Percentiles rank a stretch among this genome's conserved stretches.
These are phyloP conservation scores for Maudiozyma humilis DNA, from an alignment of 1,139 yeast genomes.

Conservation along the genomic window DNA sequence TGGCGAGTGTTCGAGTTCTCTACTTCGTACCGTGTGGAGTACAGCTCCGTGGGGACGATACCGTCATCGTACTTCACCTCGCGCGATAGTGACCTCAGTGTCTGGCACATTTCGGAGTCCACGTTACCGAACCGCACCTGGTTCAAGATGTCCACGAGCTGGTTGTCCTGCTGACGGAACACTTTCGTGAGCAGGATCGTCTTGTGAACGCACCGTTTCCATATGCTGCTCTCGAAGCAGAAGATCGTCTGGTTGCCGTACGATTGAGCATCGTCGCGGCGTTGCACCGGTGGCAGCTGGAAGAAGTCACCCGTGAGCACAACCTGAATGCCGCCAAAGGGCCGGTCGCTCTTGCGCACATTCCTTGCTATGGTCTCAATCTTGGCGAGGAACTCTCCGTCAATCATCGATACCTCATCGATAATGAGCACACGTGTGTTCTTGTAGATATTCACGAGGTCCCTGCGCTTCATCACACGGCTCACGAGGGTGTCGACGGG, in stretches of 20 bases:
- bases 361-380: constrained; percentile 52
- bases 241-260: constrained; percentile 34
- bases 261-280: constrained; percentile 15
- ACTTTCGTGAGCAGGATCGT: constrained; percentile 56
- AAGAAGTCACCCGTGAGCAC: constrained; percentile 77
- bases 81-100: constrained; percentile 45
- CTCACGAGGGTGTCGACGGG: constrained; percentile 38
- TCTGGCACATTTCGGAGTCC: constrained; percentile 36
- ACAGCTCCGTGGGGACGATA: constrained; percentile 71
- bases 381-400: constrained; percentile 57
- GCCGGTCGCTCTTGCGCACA: constrained; percentile 39
- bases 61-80: constrained; percentile 59
- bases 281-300: constrained; percentile 75
- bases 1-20: constrained; percentile 55
- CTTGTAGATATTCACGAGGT: constrained; percentile 48
- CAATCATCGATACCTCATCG: constrained; percentile 82
- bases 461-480: constrained; percentile 41
- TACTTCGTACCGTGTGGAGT: constrained; percentile 69
- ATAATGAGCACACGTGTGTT: constrained; percentile 55
- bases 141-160: constrained; percentile 65
- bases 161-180: constrained; percentile 61
- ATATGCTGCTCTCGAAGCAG: constrained; percentile 51
- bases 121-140: constrained; percentile 61
- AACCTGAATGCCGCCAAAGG: constrained; percentile 79
- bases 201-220: constrained; percentile 47